Conservation (phyloP, 2,329 filamentous ascomycete species). For the Sporothrix euskadiensis region DNA sequence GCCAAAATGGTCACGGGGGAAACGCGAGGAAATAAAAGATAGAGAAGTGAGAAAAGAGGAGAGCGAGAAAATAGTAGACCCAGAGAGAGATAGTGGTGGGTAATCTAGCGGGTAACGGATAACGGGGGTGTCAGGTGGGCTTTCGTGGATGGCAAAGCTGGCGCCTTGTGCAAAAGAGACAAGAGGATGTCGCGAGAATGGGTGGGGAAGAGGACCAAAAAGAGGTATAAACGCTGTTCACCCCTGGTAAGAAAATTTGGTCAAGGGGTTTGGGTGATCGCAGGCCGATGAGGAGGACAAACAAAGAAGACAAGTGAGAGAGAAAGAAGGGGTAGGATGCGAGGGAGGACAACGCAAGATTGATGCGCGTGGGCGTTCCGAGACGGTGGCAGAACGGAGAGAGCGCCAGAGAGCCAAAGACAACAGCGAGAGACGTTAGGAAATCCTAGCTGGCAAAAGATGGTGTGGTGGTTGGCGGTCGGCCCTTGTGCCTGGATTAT, state of each 20-base stretch:
- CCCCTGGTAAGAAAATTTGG: background rate
- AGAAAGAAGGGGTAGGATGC: background rate
- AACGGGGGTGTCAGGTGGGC: slow-evolving; percentile 23
- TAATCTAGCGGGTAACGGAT: slow-evolving; percentile 21
- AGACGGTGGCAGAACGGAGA: background rate
- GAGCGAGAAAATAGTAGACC: background rate
- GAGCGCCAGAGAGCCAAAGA: too few relatives aligned
- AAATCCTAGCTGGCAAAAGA: background rate
- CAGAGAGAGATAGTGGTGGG: slow-evolving; percentile 21
- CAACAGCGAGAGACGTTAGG: background rate
- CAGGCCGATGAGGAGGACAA: background rate
- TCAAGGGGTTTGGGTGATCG: slow-evolving; percentile 11
- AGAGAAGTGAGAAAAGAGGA: background rate
- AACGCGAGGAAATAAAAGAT: slow-evolving; percentile 2
- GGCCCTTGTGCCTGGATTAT: slow-evolving; percentile 23
- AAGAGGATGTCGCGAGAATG: slow-evolving; percentile 11
- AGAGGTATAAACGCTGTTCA: background rate
- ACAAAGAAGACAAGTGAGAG: background rate
- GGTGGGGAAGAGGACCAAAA: slow-evolving; percentile 14
- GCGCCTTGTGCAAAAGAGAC: slow-evolving; percentile 14
- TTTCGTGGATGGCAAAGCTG: slow-evolving; percentile 8
- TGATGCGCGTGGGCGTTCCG: slow-evolving; percentile 14
- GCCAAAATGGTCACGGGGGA: slow-evolving; percentile 10
- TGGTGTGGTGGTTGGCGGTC: slow-evolving; percentile 10
- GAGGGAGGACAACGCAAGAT: background rate